Base-by-base conservation (phyloP, 177 flowering plant species). In the Vitis hybrid region DNA sequence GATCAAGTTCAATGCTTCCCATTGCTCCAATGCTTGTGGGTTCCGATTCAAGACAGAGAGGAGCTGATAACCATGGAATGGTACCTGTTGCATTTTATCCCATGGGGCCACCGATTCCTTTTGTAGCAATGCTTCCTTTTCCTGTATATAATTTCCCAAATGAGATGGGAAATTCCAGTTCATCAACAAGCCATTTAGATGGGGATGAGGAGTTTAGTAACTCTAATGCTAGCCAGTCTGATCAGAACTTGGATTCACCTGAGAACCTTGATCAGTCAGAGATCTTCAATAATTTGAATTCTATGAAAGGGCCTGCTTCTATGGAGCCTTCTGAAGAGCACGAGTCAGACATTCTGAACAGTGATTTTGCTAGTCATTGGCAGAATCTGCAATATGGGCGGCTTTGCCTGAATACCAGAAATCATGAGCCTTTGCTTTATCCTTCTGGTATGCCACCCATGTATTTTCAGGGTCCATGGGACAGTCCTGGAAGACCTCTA, bases 51-150 rank as follows among this genome's bases (percentile, higher is more conserved):
- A 82, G 80, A 14, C 91, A 89, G 56, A 85, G 85, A 72, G 69
- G 62, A 39, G 64, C 57, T 63, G 89, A 89, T 74, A 80, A 81
- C 69, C 73, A 86, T 60, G 87, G 88, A 56, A 74, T 69, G 18
- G 45, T 75, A 34, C 87, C 92, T 60, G 70, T 84, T 76, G 72
- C 90, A 45, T 95, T 95, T 76, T 91, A 88, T 78, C 90, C 95
- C 3, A 88, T 98, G 6, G 99, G 99, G 17, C 98, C 97, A 12
- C 97, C 97, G 18, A 92, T 95, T 71, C 98, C 97, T 1, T 87
- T 91, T 74, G 12, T 95, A 14, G 80, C 94, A 48, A 87, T 93
- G 92, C 87, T 89, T 76, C 97, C 45, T 39, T 39, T 39, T 39
- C 45, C 91, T 1, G 26, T 90, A 13, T 87, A 83, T 78, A 84